These are phyloP conservation scores for Kazachstania psychrophila DNA, from an alignment of 805 yeast species.

Conservation along the genomic window DNA sequence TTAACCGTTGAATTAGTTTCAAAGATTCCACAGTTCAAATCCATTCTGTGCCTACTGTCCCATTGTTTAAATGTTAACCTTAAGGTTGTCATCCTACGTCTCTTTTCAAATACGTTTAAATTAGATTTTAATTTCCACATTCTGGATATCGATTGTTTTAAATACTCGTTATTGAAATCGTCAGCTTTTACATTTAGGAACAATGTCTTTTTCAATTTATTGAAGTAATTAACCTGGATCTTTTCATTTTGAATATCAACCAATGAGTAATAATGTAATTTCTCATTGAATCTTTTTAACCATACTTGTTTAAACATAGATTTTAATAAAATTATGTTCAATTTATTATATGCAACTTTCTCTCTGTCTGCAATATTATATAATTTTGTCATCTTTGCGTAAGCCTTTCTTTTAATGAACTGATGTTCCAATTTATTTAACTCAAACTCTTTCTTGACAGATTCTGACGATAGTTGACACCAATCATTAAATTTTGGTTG, in stretches of 20 bases:
- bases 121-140: conserved; percentile 8
- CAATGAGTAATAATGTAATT: conserved; percentile 9
- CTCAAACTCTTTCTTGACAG: neutral
- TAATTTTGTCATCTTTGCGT: conserved; percentile 4
- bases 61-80: neutral
- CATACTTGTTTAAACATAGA: conserved; percentile 15
- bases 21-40: neutral
- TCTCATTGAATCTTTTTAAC: conserved; percentile 16
- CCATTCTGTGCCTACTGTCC: neutral
- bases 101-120: neutral
- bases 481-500: conserved; percentile 5
- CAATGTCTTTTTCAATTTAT: conserved; percentile 7
- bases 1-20: neutral
- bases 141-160: neutral
- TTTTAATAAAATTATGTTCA: conserved; percentile 6
- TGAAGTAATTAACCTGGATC: conserved; percentile 2
- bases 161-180: neutral
- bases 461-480: neutral
- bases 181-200: conserved; percentile 6
- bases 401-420: conserved; percentile 8
- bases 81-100: neutral
- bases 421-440: conserved; percentile 6
- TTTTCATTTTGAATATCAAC: conserved; percentile 6
- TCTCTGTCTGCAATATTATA: conserved; percentile 11
- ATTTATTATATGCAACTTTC: conserved; percentile 1